A percentile compares a stretch with the other conserved stretches of the same genome.
These are phyloP conservation scores for Coemansia sp. DNA, from an alignment of 192 early-diverging fungal species.

Conservation along the genomic window DNA sequence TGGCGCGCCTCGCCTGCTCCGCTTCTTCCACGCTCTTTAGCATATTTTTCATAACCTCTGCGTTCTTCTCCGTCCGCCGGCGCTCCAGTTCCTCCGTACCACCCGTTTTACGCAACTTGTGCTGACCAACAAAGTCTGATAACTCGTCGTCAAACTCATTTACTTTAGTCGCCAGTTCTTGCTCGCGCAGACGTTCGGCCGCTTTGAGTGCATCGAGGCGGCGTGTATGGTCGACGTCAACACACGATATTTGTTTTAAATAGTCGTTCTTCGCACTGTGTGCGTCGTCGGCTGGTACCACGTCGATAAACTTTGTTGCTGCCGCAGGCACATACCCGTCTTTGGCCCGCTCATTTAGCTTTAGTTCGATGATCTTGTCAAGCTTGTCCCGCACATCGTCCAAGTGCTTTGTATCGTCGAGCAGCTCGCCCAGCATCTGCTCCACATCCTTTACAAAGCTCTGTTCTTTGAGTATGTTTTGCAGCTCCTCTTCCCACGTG, in stretches of 20 bases:
- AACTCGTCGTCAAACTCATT: slow-evolving; percentile 79
- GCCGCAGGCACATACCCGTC: slow-evolving; percentile 27
- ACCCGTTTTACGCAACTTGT: slow-evolving; percentile 72
- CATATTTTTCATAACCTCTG: slow-evolving; percentile 61
- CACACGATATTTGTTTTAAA: slow-evolving; percentile 66
- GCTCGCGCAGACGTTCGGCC: slow-evolving; percentile 65
- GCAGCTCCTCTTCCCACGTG: slow-evolving; percentile 82
- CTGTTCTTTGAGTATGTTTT: slow-evolving; percentile 79
- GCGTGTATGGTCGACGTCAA: slow-evolving; percentile 64
- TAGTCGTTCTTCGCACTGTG: slow-evolving; percentile 66
- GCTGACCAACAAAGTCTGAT: slow-evolving; percentile 62
- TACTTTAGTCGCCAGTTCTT: slow-evolving; percentile 67
- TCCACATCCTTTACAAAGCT: slow-evolving; percentile 78
- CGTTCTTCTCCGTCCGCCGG: slow-evolving; percentile 65
- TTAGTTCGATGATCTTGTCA: slow-evolving; percentile 61
- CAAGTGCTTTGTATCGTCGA: slow-evolving; percentile 64
- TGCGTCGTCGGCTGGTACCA: slow-evolving; percentile 56
- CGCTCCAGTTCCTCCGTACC: slow-evolving; percentile 74
- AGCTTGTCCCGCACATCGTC: slow-evolving; percentile 62
- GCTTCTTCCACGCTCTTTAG: slow-evolving; percentile 52
- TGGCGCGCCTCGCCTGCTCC: slow-evolving; percentile 40
- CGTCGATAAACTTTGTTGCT: slow-evolving; percentile 51
- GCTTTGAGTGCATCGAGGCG: slow-evolving; percentile 67
- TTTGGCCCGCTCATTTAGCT: slow-evolving; percentile 51
- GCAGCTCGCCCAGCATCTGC: slow-evolving; percentile 65